Conservation (phyloP, 2,329 filamentous ascomycete genomes). For the Fusarium zealandicum region DNA sequence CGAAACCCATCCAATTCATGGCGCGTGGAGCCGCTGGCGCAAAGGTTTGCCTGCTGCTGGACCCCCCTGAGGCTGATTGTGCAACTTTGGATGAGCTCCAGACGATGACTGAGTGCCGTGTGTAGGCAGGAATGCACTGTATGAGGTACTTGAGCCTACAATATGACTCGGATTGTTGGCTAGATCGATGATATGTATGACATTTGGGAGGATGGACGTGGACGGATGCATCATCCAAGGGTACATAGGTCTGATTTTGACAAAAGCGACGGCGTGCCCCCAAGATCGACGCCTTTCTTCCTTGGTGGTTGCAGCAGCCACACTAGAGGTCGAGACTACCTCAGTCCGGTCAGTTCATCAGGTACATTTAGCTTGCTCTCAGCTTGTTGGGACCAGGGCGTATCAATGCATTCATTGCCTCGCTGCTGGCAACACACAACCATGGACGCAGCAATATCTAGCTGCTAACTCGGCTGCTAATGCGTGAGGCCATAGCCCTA, state of each 20-base stretch:
- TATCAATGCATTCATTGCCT: background rate
- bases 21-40: slow-evolving; percentile 26
- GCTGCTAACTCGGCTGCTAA: slow-evolving; percentile 6
- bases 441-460: background rate
- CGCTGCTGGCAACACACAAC: background rate
- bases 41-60: slow-evolving; percentile 22
- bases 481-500: slow-evolving; percentile 15
- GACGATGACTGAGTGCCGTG: background rate
- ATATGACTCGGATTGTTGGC: slow-evolving; percentile 11
- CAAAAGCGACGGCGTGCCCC: slow-evolving; percentile 18
- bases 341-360: background rate
- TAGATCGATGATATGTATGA: background rate
- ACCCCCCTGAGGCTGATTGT: slow-evolving; percentile 32
- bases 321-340: no score
- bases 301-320: slow-evolving; percentile 16
- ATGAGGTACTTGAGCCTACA: slow-evolving; percentile 3
- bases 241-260: slow-evolving; percentile 12
- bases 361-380: slow-evolving; percentile 8
- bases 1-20: slow-evolving; percentile 9
- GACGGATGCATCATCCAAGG: slow-evolving; percentile 28
- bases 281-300: slow-evolving; percentile 23
- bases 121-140: slow-evolving; percentile 3
- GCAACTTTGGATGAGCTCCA: background rate
- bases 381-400: background rate
- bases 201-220: background rate